Base-by-base conservation (phyloP, 164 flowering plant species). In the Sedum album region DNA sequence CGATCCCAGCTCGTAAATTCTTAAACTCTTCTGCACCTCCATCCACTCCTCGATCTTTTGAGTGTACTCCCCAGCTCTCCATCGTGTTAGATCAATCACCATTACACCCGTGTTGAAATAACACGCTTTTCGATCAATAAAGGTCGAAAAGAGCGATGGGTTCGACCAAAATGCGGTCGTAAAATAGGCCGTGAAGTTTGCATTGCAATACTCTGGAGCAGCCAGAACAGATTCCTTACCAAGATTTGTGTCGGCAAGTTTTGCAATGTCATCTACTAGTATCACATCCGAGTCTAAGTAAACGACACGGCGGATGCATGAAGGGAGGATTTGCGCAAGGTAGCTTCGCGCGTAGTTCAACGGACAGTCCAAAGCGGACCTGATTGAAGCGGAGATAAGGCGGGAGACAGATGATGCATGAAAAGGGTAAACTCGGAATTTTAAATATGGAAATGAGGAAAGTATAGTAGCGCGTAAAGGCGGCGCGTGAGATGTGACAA, bases 31-130 rank as follows among this genome's bases (percentile, higher is more conserved):
- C 57, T 67, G 69, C 17, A 67, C 0, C 14, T 67, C 55, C 69
- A 67, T 67, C 69, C 69, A 67, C 6, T 36, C 38, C 35, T 67
- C 69, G 36, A 67, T 46, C 36, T 4, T 44, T 6, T 15, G 11
- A 11, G n/a, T 48, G 60, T 44, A 67, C 21, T 44, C 35, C 4
- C 69, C 69, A 1, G 33, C 57, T 20, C 69, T 67, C 69, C 69
- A 67, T 35, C 35, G 39, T 6, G 20, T 38, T 7, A 67, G 23
- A 28, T 67, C 69, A 13, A 67, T 67, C 15, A 67, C 69, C 69
- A 67, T 67, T 10, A 67, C 69, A 7, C 69, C 69, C n/a, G 69
- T 67, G 69, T 67, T 67, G 69, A 67, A 67, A 46, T 67, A 67
- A 5, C 69, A 68, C 13, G 62, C 44, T 39, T 38, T 21, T 8